These are phyloP conservation scores for Lotus japonicus DNA, from an alignment of 306 rosid genomes.

Conservation along the genomic window DNA sequence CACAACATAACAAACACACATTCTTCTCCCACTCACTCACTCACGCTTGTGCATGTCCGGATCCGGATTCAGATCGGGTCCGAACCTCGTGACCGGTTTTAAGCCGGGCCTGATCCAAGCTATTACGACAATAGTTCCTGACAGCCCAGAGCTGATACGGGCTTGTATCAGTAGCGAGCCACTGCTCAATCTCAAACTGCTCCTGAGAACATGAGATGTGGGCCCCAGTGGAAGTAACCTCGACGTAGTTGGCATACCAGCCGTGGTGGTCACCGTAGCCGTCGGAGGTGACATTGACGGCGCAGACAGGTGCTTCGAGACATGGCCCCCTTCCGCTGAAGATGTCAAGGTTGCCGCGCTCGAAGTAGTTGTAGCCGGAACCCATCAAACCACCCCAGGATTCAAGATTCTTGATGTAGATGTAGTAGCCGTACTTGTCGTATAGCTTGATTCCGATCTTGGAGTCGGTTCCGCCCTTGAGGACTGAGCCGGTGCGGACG, in stretches of 20 bases:
- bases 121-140: conserved; percentile 32
- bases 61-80: neutral
- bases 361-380: conserved; percentile 54
- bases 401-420: conserved; percentile 42
- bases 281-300: conserved; percentile 69
- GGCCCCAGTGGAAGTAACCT: conserved; percentile 62
- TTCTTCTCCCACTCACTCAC: neutral
- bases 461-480: conserved; percentile 83
- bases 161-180: conserved; percentile 67
- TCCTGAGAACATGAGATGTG: conserved; percentile 42
- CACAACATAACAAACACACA: too few relatives aligned
- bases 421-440: conserved; percentile 46
- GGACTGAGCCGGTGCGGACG: conserved; percentile 56
- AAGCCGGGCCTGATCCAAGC: conserved; percentile 15
- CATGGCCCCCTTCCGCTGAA: conserved; percentile 78
- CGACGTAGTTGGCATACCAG: conserved; percentile 83
- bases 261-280: conserved; percentile 75
- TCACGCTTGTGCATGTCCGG: conserved; percentile 11
- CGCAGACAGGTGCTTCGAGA: conserved; percentile 54
- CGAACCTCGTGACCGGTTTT: neutral
- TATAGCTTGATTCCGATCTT: conserved; percentile 37
- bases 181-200: conserved; percentile 60
- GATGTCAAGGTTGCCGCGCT: conserved; percentile 84
- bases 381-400: conserved; percentile 89
- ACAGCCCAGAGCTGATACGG: conserved; percentile 60